These are phyloP conservation scores for Pythium myriotylum DNA, from an alignment of 352 stramenopile genomes.

Conservation along the genomic window DNA sequence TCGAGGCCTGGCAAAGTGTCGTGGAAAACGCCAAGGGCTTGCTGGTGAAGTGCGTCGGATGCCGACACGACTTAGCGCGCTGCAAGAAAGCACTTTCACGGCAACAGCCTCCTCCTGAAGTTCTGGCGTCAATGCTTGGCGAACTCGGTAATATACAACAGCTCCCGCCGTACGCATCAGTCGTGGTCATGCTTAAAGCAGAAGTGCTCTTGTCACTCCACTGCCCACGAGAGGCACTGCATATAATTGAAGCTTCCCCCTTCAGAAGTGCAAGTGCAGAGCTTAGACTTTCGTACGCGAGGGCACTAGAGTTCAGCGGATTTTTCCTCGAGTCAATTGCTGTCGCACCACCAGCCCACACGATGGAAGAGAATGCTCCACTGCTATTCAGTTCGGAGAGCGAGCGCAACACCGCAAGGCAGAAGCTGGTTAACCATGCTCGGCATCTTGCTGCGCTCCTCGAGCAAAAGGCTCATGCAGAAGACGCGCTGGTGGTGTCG, in stretches of 20 bases:
- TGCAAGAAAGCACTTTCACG: not conserved
- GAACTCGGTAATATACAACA: not conserved
- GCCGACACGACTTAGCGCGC: conserved; percentile 2
- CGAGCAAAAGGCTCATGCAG: not conserved
- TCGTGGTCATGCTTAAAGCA: conserved; percentile 3
- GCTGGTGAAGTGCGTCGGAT: conserved; percentile 9
- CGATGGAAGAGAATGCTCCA: too few relatives aligned
- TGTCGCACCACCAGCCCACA: not conserved
- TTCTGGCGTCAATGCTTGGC: not conserved
- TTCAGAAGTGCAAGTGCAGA: conserved; percentile 3
- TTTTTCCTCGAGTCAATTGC: conserved; percentile 20
- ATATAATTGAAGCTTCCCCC: not conserved
- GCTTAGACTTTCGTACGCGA: conserved; percentile 16
- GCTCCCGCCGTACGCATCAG: not conserved
- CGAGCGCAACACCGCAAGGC: not conserved
- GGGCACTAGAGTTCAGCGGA: conserved; percentile 11
- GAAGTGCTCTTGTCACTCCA: not conserved
- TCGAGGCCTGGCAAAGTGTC: not conserved
- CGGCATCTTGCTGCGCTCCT: conserved; percentile 1
- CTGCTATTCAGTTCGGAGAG: too few relatives aligned
- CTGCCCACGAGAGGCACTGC: conserved; percentile 3
- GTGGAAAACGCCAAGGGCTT: conserved; percentile 5
- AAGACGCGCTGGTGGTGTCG: conserved; percentile 8
- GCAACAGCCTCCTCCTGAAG: not conserved
- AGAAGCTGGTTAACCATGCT: conserved; percentile 2